Conservation (phyloP, 1,284 basidiomycete genomes). For the Fistulinella cinereoalba region DNA sequence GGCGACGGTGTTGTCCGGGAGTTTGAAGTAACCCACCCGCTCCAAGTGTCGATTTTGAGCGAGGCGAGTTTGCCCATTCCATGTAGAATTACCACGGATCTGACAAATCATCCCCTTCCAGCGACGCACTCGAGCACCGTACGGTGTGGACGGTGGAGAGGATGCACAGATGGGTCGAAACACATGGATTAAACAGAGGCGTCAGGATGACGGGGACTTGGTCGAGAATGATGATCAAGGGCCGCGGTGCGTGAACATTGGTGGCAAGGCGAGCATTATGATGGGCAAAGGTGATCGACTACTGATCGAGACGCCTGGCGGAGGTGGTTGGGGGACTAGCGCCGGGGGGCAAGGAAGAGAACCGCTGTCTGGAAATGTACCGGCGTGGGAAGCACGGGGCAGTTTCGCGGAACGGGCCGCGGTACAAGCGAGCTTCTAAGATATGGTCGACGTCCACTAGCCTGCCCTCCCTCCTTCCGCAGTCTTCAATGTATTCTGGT, state of each 20-base stretch:
- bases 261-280: conserved; percentile 86
- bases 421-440: conserved; percentile 62
- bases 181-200: conserved; percentile 82
- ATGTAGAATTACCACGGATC: neutral
- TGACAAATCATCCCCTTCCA: conserved; percentile 30
- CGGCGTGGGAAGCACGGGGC: conserved; percentile 68
- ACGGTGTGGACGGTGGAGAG: conserved; percentile 86
- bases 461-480: no score
- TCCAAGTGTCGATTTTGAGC: conserved; percentile 86
- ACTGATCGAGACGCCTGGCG: conserved; percentile 88
- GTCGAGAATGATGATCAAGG: conserved; percentile 28
- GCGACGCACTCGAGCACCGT: conserved; percentile 86
- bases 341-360: conserved; percentile 20
- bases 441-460: no score
- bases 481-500: no score
- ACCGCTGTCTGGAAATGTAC: conserved; percentile 30
- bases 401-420: conserved; percentile 71
- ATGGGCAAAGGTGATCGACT: conserved; percentile 85
- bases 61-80: conserved; percentile 49
- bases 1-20: conserved; percentile 89
- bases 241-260: conserved; percentile 79
- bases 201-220: conserved; percentile 68
- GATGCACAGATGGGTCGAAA: conserved; percentile 78
- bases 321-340: conserved; percentile 81
- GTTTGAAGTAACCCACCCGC: conserved; percentile 81